phyloP scores from a whole-genome alignment of 1,284 basidiomycete genomes.

The Mycosarcoma maydis region DNA sequence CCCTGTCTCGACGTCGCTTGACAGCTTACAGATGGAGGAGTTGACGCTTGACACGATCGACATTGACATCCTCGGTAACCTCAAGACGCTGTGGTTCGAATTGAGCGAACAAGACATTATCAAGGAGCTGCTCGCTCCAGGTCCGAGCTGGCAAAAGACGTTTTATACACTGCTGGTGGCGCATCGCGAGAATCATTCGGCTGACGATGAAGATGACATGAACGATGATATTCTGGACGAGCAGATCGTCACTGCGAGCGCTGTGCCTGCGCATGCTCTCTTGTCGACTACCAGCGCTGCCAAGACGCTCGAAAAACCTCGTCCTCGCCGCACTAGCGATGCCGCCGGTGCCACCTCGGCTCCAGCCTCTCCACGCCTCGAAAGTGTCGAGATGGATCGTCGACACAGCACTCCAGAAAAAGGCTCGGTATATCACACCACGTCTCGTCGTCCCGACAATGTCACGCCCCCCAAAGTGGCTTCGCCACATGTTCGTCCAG shows the following conservation, averaged over 20 bases:
- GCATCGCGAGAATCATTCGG: slow-evolving; percentile 63
- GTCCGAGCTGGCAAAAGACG: slow-evolving; percentile 65
- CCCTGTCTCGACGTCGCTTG: slow-evolving; percentile 57
- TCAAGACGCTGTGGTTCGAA: slow-evolving; percentile 84
- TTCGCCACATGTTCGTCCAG: slow-evolving; percentile 34
- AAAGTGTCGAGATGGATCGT: slow-evolving; percentile 39
- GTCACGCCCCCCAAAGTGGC: slow-evolving; percentile 22
- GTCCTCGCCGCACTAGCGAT: slow-evolving; percentile 35
- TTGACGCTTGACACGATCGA: slow-evolving; percentile 73
- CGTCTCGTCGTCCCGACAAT: slow-evolving; percentile 12
- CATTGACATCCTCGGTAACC: slow-evolving; percentile 86
- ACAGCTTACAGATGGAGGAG: slow-evolving; percentile 67
- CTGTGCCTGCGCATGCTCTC: slow-evolving; percentile 28
- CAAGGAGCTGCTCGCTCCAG: slow-evolving; percentile 49
- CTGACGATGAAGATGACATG: slow-evolving; percentile 63
- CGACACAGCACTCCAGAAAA: slow-evolving; percentile 47
- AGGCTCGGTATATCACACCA: slow-evolving; percentile 31
- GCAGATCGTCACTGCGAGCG: slow-evolving; percentile 35
- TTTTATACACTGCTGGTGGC: slow-evolving; percentile 64
- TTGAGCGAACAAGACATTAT: slow-evolving; percentile 54
- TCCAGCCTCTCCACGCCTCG: slow-evolving; percentile 32
- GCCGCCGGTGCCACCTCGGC: slow-evolving; percentile 24
- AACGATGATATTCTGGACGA: slow-evolving; percentile 43
- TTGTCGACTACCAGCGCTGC: slow-evolving; percentile 20
- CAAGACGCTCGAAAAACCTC: slow-evolving; percentile 35